Evolutionary conservation across 139 green algal species (phyloP).

Genomic region (Trebouxia sp.): DNA sequence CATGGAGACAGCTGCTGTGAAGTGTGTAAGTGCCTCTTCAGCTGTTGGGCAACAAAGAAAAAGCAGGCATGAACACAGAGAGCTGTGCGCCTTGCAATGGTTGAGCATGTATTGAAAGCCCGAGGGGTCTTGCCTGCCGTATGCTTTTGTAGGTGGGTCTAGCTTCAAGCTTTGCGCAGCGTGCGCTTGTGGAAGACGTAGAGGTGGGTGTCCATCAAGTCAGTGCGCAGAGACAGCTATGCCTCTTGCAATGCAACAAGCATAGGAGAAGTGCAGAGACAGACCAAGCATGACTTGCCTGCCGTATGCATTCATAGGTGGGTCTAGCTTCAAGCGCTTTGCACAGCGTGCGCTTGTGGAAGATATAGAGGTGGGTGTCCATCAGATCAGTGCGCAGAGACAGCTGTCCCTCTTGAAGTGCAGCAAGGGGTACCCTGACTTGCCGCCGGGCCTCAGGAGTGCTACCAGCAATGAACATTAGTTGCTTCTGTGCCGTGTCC

Average conservation of each 20-base stretch:
- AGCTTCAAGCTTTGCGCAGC: constrained; percentile 52
- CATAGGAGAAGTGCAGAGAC: too few species aligned
- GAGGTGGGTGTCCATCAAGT: constrained; percentile 68
- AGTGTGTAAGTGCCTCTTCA: too few species aligned
- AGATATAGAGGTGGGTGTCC: constrained; percentile 72
- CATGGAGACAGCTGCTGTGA: constrained; percentile 35
- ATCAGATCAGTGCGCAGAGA: constrained; percentile 53
- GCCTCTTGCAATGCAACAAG: constrained; percentile 41
- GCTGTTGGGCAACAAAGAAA: too few species aligned
- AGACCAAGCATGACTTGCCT: not conserved
- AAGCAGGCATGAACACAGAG: too few species aligned
- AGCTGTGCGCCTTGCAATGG: too few species aligned
- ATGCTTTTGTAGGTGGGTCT: constrained; percentile 31
- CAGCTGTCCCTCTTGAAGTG: constrained; percentile 39
- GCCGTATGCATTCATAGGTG: not conserved
- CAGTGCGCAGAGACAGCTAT: constrained; percentile 40
- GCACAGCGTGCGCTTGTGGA: constrained; percentile 54
- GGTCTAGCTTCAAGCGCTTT: constrained; percentile 50
- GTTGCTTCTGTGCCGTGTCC: constrained; percentile 48
- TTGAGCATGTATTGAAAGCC: too few species aligned
- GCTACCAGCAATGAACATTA: constrained; percentile 71
- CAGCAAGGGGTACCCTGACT: constrained; percentile 49
- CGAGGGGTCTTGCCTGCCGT: not conserved
- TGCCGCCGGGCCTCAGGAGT: constrained; percentile 57
- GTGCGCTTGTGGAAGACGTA: constrained; percentile 63